These are phyloP conservation scores for Fusarium dimerum DNA, from an alignment of 2,329 filamentous ascomycete species.

Conservation along the genomic window DNA sequence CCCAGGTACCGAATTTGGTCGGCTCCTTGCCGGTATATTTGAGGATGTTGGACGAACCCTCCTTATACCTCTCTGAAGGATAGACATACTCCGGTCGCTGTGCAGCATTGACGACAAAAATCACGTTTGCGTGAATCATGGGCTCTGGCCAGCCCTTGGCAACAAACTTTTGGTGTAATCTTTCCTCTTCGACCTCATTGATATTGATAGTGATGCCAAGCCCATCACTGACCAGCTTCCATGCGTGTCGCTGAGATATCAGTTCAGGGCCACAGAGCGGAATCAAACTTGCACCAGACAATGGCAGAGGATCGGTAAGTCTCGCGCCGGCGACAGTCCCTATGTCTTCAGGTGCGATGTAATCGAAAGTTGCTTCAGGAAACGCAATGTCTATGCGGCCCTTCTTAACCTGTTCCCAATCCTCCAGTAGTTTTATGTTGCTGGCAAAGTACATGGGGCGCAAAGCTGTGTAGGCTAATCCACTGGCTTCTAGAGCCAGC, in stretches of 20 bases:
- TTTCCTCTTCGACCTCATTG: slow-evolving; percentile 1
- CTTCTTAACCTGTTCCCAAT: not conserved
- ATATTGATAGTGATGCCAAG: not conserved
- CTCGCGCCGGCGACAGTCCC: slow-evolving; percentile 2
- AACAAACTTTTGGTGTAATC: not conserved
- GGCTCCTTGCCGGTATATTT: slow-evolving; percentile 11
- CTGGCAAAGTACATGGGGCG: slow-evolving; percentile 11
- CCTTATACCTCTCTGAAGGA: not conserved
- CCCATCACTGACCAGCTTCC: not conserved
- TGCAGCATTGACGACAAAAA: not conserved
- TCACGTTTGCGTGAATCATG: slow-evolving; percentile 1
- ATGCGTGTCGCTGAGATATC: not conserved
- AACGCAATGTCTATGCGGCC: not conserved
- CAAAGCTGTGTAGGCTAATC: not conserved
- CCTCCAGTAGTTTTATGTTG: slow-evolving; percentile 2
- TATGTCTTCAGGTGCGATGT: slow-evolving; percentile 13
- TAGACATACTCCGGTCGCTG: not conserved
- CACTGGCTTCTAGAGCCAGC: slow-evolving; percentile 4
- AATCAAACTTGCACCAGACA: not conserved
- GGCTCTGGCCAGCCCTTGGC: not conserved
- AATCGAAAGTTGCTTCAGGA: slow-evolving; percentile 4
- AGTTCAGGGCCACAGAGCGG: slow-evolving; percentile 8
- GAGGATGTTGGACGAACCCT: slow-evolving; percentile 2
- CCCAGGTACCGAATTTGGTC: slow-evolving; percentile 4
- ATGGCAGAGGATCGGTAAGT: not conserved